Evolutionary conservation across 257 asterid genomes (phyloP).

Genomic region (Lycium barbarum): DNA sequence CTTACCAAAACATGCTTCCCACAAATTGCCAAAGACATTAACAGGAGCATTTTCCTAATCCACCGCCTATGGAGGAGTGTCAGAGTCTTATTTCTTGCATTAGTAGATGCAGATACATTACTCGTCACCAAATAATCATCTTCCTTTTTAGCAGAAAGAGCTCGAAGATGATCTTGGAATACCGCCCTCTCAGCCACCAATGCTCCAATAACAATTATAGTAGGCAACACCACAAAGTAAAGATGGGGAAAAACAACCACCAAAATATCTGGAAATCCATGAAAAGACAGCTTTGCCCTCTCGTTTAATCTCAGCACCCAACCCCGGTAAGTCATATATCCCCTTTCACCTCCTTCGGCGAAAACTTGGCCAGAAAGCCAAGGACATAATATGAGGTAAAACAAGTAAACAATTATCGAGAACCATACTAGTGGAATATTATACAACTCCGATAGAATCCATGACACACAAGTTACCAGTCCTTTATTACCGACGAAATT

Average conservation of each 20-base stretch:
- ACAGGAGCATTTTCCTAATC: constrained; percentile 65
- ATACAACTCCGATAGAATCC: constrained; percentile 65
- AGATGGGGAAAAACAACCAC: constrained; percentile 89
- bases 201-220: constrained; percentile 46
- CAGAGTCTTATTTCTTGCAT: constrained; percentile 24
- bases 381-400: constrained; percentile 82
- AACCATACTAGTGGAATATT: constrained; percentile 58
- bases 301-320: constrained; percentile 58
- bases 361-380: constrained; percentile 81
- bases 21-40: constrained; percentile 54
- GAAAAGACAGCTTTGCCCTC: constrained; percentile 48
- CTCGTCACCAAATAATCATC: constrained; percentile 56
- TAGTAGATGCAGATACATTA: constrained; percentile 34
- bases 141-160: constrained; percentile 78
- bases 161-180: constrained; percentile 59
- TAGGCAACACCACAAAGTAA: constrained; percentile 70
- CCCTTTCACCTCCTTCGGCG: constrained; percentile 56
- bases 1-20: constrained; percentile 78
- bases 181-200: constrained; percentile 75
- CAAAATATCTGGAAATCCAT: constrained; percentile 92
- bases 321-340: constrained; percentile 88
- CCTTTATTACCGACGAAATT: constrained; percentile 56
- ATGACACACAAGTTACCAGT: constrained; percentile 46
- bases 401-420: constrained; percentile 59
- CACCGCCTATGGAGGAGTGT: constrained; percentile 44